Base-by-base conservation (phyloP, 345 rosid genomes). In the Brassica nigra region DNA sequence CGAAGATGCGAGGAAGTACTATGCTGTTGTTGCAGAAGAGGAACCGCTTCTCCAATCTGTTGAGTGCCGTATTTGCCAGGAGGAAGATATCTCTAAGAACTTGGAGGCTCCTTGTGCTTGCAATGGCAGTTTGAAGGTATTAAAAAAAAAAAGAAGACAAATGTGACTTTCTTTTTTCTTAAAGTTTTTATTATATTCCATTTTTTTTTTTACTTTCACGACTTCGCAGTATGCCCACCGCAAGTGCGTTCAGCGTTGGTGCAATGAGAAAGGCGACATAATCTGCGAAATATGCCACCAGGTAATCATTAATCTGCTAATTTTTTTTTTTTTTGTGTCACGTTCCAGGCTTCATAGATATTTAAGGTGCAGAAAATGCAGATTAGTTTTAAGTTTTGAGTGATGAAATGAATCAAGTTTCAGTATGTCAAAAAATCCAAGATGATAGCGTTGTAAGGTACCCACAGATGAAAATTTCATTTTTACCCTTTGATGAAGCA, bases 171-270 rank as follows among this genome's bases (percentile, higher is more conserved):
- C 3, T 36, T 18, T 62, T 33, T n/a, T 4, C 8, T 16, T 12
- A 3, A 14, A 10, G 8, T 18, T 59, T 69, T 28, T 57, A 6
- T 8, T 6, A 20, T 37, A 62, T 4, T 39, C 34, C 33, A 7
- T 47, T 47, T 4, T 8, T 28, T 28, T 44, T 30, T 5, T 37
- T 20, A 34, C 20, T 11, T 66, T 59, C 42, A 66, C 34, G 47
- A 1, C 28, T 71, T 28, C 3, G 2, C 34, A 82, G 82, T 73
- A 74, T 68, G 80, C 82, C 0, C 82, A 77, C 28, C 78, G 98
- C 87, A 93, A 95, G 82, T 95, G 99, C 76, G 98, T 95, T 61
- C 99, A 95, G 78, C 96, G 83, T 76, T 95, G 99, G 99, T 95
- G 98, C 82, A 83, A 93, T 58, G 98, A 93, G 89, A 95, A 95